Base-by-base conservation (phyloP, 2,329 filamentous ascomycete genomes). In the Curvularia sp. region DNA sequence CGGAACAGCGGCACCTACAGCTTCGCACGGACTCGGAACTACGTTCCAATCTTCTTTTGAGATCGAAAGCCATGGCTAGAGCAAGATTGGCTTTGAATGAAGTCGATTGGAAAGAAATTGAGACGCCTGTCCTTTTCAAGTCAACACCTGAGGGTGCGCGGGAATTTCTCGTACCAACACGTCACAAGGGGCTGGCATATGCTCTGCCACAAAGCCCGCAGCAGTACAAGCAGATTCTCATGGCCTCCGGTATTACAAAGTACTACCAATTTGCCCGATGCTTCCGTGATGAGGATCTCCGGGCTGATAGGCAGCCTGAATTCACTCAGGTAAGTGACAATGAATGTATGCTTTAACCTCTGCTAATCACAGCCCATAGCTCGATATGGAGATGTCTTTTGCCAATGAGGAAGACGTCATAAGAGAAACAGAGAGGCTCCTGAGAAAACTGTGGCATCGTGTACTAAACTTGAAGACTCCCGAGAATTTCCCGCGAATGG, bases 211-310 rank as follows among this genome's bases (percentile, higher is more conserved):
- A 99, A 75, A 98, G 94, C 65, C 95, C 95, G 0, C 95, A 99
- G 76, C 95, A 99, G 76, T 99, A 98, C 75, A 99, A 99, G 79
- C 95, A 99, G 79, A 91, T 97, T 1, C 84, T 99, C 42, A 98
- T 99, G 93, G 91, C 93, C 0, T 90, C 91, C 60, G 94, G 94
- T 0, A 85, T 97, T 10, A 80, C 84, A 0, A 86, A 85, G 41
- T 99, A 99, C 75, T 96, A 89, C 77, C 95, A 99, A 70, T 92
- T 97, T 79, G 96, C 95, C 1, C 89, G 88, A 63, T 99, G 95
- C 73, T 99, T 97, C 78, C 88, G 95, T 13, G 96, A 99, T 71
- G 95, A 99, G 74, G 96, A 98, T 75, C 82, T 95, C 35, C 86
- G 95, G 20, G 91, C 94, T 1, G 96, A 99, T 75, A 85, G 95